Base-by-base conservation (phyloP, 257 asterid genomes). In the Mentha longifolia region DNA sequence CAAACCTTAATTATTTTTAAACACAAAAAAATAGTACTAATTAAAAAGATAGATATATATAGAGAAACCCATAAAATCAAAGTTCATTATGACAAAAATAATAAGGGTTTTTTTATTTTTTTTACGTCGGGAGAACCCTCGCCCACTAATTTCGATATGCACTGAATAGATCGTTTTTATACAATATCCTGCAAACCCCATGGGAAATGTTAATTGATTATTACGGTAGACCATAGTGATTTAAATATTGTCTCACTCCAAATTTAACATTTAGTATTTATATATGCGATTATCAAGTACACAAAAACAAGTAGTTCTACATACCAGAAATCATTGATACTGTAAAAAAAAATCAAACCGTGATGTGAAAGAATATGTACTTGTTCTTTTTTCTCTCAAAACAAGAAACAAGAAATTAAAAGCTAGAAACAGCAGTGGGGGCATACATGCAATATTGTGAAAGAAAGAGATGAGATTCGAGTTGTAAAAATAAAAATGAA, bases 271-370 rank as follows among this genome's bases (percentile, higher is more conserved):
- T 9, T 28, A 2, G 3, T 22, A 22, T 22, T 28, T 28, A 28
- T 28, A 28, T 25, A 42, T 30, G n/a, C 16, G 3, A 55, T 13
- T 20, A 51, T 13, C 60, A 43, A 76, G 76, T 76, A 70, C 76
- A 52, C 3, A 31, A 74, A 65, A 37, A 45, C 76, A 65, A 52
- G 54, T 42, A 75, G 70, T 68, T 47, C 61, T 37, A 73, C 25
- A 73, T 7, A 37, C 47, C 51, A 28, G 49, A 47, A 64, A 49
- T 25, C 31, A 69, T 30, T 72, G 45, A 60, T 31, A 11, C 70
- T 22, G 19, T 57, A 47, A 72, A 62, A 56, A 75, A 61, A 28
- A 28, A 51, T 20, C 58, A 63, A 61, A 61, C 46, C 35, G 37
- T 66, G 73, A 73, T 67, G 12, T 67, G 59, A 33, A 71, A 16